A percentile compares a stretch with the other conserved stretches of the same genome.
phyloP scores from a whole-genome alignment of 108 stramenopile species.

The Conticribra weissflogii region DNA sequence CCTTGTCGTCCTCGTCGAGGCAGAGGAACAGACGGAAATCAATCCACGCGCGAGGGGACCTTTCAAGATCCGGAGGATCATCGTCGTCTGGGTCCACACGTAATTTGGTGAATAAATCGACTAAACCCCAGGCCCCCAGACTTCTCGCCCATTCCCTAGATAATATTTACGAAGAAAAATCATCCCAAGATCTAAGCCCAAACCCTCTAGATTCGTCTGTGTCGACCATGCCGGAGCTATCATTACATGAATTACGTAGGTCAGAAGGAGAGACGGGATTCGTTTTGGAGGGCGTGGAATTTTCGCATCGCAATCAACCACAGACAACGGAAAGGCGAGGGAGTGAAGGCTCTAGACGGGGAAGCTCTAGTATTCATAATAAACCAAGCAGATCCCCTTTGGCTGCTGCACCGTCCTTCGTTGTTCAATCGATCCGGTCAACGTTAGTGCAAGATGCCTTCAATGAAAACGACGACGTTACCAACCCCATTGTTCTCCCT shows the following conservation, averaged over 20 bases:
- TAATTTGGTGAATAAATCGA: background rate
- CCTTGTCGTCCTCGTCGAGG: background rate
- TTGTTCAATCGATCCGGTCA: background rate
- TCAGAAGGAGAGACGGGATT: background rate
- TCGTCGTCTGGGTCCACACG: background rate
- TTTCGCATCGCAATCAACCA: too few relatives aligned
- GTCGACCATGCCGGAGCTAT: background rate
- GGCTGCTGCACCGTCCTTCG: too few relatives aligned
- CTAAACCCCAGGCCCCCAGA: background rate
- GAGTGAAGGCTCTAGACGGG: too few relatives aligned
- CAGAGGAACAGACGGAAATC: background rate
- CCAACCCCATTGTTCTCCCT: background rate
- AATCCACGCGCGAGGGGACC: background rate
- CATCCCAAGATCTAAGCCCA: background rate
- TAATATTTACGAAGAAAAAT: background rate
- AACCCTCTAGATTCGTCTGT: background rate
- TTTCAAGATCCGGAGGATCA: background rate
- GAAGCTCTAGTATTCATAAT: too few relatives aligned
- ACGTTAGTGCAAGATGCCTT: slow-evolving; percentile 8
- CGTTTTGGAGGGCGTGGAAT: too few relatives aligned
- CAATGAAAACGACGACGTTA: slow-evolving; percentile 3
- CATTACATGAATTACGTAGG: background rate
- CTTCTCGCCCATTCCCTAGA: background rate
- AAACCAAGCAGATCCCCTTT: too few relatives aligned
- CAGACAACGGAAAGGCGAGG: too few relatives aligned